A percentile compares a stretch with the other conserved stretches of the same genome.
These are phyloP conservation scores for Tricholoma saponaceum DNA, from an alignment of 768 basidiomycete genomes.

Conservation along the genomic window DNA sequence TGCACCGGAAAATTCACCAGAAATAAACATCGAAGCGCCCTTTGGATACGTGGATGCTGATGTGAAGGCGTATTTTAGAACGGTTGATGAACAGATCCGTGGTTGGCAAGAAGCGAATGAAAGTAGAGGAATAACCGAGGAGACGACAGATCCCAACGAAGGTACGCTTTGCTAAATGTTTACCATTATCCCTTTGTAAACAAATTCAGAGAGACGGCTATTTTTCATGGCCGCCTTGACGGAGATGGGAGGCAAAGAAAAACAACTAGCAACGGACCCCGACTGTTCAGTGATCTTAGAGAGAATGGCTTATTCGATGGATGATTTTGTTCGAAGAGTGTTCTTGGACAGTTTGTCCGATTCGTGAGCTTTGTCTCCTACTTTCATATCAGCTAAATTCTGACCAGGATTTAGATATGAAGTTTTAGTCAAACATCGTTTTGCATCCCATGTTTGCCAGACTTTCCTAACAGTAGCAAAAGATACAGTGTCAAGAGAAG, in stretches of 20 bases:
- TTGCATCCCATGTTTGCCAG: conserved; percentile 95
- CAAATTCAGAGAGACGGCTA: conserved; percentile 57
- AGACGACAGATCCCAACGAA: conserved; percentile 65
- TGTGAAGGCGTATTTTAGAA: conserved; percentile 89
- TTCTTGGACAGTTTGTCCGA: conserved; percentile 84
- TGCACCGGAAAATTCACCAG: conserved; percentile 28
- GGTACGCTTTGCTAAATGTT: conserved; percentile 34
- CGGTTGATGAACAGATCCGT: conserved; percentile 81
- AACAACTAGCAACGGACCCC: conserved; percentile 86
- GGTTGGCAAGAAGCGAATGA: conserved; percentile 71
- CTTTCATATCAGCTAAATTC: not conserved
- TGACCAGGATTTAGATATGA: conserved; percentile 46
- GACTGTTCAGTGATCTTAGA: conserved; percentile 91
- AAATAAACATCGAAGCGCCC: conserved; percentile 63
- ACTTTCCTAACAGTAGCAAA: conserved; percentile 71
- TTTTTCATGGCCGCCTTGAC: conserved; percentile 80
- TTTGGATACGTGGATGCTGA: conserved; percentile 90
- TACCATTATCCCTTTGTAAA: conserved; percentile 2
- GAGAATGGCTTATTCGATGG: conserved; percentile 88
- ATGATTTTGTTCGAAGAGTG: conserved; percentile 91
- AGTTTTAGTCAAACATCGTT: conserved; percentile 69
- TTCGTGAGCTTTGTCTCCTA: conserved; percentile 57
- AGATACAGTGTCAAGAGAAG: conserved; percentile 69
- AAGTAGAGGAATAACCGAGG: conserved; percentile 16
- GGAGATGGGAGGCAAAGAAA: conserved; percentile 87